Conservation (phyloP, 495 filamentous ascomycete genomes). For the Penicillium arizonense region DNA sequence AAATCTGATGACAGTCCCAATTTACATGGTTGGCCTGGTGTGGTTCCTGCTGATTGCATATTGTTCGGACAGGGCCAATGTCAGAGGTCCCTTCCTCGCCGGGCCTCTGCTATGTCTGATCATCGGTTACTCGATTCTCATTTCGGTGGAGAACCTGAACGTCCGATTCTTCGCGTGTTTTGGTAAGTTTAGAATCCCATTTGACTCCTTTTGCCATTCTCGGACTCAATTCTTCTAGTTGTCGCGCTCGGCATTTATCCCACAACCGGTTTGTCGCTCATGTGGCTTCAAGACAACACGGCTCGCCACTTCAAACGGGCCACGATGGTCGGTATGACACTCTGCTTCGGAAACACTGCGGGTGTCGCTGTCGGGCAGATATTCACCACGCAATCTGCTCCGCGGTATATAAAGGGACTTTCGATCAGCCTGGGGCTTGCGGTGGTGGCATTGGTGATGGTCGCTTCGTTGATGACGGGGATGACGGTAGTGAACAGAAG, state of each 20-base stretch:
- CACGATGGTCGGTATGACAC: constrained; percentile 15
- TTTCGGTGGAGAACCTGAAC: constrained; percentile 10
- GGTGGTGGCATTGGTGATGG: constrained; percentile 11
- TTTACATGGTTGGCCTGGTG: constrained; percentile 11
- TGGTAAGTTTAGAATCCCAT: neutral
- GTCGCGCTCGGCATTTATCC: constrained; percentile 17
- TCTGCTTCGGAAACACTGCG: constrained; percentile 15
- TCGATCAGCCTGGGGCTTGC: constrained; percentile 9
- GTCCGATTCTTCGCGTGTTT: constrained; percentile 16
- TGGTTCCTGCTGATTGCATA: constrained; percentile 10
- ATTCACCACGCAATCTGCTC: constrained; percentile 10
- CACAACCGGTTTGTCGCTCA: constrained; percentile 14
- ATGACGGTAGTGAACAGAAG: constrained; percentile 9
- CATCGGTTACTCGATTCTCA: constrained; percentile 15
- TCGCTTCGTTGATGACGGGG: constrained; percentile 3
- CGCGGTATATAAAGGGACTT: constrained; percentile 8
- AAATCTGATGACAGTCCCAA: constrained; percentile 12
- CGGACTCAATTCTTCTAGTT: neutral
- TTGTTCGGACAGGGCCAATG: constrained; percentile 3
- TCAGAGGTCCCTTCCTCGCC: constrained; percentile 14
- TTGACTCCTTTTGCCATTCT: too few relatives aligned
- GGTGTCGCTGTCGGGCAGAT: constrained; percentile 18
- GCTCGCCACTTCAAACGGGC: constrained; percentile 17
- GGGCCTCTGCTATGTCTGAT: constrained; percentile 13
- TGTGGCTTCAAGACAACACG: constrained; percentile 19